phyloP scores from a whole-genome alignment of 2,329 filamentous ascomycete species.

The Alternaria alternata region DNA sequence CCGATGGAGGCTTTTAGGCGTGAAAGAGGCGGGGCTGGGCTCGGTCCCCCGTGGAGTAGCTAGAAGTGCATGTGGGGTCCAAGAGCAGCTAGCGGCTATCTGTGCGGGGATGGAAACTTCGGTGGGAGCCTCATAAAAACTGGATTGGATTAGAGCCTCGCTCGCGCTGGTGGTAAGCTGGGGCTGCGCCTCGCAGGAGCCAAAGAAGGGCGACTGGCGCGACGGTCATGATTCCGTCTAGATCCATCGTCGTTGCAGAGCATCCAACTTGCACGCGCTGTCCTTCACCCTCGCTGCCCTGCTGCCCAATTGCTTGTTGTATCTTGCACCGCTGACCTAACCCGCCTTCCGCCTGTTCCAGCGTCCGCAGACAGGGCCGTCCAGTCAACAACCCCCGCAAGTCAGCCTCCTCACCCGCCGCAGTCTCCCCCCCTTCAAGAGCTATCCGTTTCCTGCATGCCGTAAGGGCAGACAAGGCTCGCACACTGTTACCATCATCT shows the following conservation, averaged over 20 bases:
- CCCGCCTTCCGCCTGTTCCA: conserved; percentile 15
- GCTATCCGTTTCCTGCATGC: conserved; percentile 11
- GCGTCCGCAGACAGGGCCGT: conserved; percentile 14
- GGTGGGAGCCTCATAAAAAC: conserved; percentile 23
- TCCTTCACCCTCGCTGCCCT: not conserved
- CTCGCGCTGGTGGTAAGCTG: conserved; percentile 16
- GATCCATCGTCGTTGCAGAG: not conserved
- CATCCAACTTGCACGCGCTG: not conserved
- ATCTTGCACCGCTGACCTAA: conserved; percentile 1
- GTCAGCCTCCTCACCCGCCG: conserved; percentile 26
- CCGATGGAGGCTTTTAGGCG: conserved; percentile 5
- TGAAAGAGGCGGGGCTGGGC: conserved; percentile 7
- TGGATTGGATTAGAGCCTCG: conserved; percentile 23
- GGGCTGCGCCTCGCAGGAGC: conserved; percentile 15
- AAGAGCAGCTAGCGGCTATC: conserved; percentile 15
- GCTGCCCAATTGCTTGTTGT: not conserved
- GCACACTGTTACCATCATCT: conserved; percentile 10
- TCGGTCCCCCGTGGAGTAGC: conserved; percentile 18
- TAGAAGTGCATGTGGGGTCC: conserved; percentile 8
- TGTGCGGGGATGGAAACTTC: conserved; percentile 21
- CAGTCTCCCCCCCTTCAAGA: conserved; percentile 5
- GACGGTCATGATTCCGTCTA: not conserved
- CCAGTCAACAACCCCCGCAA: conserved; percentile 26
- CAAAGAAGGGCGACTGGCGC: conserved; percentile 1
- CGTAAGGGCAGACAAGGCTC: conserved; percentile 15